These are phyloP conservation scores for Neonectria punicea DNA, from an alignment of 2,329 filamentous ascomycete genomes.

Conservation along the genomic window DNA sequence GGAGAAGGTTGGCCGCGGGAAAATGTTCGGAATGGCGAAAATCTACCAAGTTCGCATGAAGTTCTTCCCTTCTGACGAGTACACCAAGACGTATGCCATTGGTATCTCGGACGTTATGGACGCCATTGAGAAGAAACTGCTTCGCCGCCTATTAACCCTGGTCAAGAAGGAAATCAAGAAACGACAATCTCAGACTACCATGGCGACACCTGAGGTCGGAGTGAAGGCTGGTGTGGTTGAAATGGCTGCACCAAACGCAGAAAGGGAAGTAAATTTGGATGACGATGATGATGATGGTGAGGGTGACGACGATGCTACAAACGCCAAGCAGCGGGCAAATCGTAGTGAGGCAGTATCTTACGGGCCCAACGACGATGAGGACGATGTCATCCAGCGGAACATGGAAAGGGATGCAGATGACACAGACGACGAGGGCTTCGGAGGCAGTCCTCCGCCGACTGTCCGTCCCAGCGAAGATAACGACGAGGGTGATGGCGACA, in stretches of 20 bases:
- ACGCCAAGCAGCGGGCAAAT: conserved; percentile 79
- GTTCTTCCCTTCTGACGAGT: conserved; percentile 88
- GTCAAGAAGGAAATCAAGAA: conserved; percentile 86
- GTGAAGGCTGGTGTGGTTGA: conserved; percentile 64
- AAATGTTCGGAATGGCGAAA: conserved; percentile 77
- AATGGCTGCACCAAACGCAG: conserved; percentile 53
- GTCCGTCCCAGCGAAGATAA: conserved; percentile 50
- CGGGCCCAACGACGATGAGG: conserved; percentile 91
- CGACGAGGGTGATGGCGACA: conserved; percentile 53
- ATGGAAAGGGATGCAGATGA: conserved; percentile 71
- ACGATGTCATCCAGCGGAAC: conserved; percentile 76
- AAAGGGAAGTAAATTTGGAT: conserved; percentile 47
- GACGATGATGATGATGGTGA: conserved; percentile 70
- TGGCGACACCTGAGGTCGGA: conserved; percentile 80
- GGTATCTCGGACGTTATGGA: conserved; percentile 78
- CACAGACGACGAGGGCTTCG: conserved; percentile 63
- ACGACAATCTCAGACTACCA: conserved; percentile 71
- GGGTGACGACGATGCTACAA: conserved; percentile 81
- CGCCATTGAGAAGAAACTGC: conserved; percentile 83
- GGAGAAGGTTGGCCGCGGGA: conserved; percentile 80
- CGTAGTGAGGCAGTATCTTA: conserved; percentile 87
- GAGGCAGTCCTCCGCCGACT: conserved; percentile 58
- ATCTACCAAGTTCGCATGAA: conserved; percentile 84
- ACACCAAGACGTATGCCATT: conserved; percentile 87
- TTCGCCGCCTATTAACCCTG: conserved; percentile 75